Evolutionary conservation across 2,329 filamentous ascomycete genomes (phyloP).

Genomic region (Fusarium decemcellulare): DNA sequence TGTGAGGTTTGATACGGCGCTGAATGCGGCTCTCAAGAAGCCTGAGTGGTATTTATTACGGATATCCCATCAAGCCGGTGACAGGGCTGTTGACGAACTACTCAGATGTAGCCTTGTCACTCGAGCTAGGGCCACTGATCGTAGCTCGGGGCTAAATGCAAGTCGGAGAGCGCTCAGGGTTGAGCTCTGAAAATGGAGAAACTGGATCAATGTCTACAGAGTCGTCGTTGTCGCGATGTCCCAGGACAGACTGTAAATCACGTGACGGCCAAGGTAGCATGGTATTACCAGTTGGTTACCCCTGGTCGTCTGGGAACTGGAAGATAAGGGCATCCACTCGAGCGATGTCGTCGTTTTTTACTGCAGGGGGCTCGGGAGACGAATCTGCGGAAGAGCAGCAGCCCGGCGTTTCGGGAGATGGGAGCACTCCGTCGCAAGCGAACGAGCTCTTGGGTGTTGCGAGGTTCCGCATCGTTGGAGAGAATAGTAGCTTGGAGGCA

Average conservation of each 20-base stretch:
- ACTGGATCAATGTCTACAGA: slow-evolving; percentile 1
- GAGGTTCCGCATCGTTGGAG: background rate
- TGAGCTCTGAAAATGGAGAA: background rate
- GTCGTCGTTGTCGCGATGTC: slow-evolving; percentile 7
- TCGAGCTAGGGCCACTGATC: background rate
- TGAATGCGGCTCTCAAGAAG: slow-evolving; percentile 2
- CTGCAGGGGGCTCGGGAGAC: slow-evolving; percentile 5
- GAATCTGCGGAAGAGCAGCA: slow-evolving; percentile 13
- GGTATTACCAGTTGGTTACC: slow-evolving; percentile 36
- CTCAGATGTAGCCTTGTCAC: background rate
- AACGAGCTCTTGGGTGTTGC: slow-evolving; percentile 4
- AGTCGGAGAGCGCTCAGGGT: slow-evolving; percentile 3
- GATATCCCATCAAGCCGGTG: slow-evolving; percentile 4
- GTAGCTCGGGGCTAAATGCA: background rate
- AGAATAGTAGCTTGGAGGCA: background rate
- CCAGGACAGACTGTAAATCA: slow-evolving; percentile 7
- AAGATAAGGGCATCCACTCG: slow-evolving; percentile 32
- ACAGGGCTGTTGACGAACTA: background rate
- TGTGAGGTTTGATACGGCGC: background rate
- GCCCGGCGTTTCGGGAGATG: slow-evolving; percentile 32
- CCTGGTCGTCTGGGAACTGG: slow-evolving; percentile 19
- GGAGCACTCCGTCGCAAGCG: background rate
- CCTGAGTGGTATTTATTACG: background rate
- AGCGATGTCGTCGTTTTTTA: slow-evolving; percentile 17
- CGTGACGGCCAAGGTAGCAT: slow-evolving; percentile 30